A percentile compares a stretch with the other conserved stretches of the same genome.
Conservation (phyloP, 2,329 filamentous ascomycete genomes). For the Chaetomium globosum region DNA sequence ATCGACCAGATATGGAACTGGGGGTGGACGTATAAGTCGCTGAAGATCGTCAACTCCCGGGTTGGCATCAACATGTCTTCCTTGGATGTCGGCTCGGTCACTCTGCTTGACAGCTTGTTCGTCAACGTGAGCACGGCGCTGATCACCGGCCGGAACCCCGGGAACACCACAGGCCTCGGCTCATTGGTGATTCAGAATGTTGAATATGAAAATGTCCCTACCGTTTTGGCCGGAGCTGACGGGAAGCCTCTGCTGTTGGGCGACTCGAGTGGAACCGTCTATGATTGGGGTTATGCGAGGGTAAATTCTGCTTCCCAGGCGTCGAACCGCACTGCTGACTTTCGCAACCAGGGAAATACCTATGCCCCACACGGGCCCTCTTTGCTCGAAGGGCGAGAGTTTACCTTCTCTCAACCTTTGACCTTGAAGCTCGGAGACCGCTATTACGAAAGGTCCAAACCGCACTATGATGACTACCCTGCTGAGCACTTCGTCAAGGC, state of each 20-base stretch:
- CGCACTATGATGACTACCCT: constrained; percentile 62
- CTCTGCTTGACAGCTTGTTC: constrained; percentile 74
- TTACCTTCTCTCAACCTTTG: constrained; percentile 54
- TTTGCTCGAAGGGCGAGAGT: constrained; percentile 52
- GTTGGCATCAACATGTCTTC: constrained; percentile 68
- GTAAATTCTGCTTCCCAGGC: constrained; percentile 25
- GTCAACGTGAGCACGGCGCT: constrained; percentile 67
- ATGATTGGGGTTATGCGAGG: constrained; percentile 55
- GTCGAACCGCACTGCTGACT: constrained; percentile 6
- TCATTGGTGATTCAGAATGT: constrained; percentile 54
- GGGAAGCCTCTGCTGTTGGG: constrained; percentile 56
- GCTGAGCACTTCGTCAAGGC: constrained; percentile 62
- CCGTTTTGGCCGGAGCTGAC: constrained; percentile 47
- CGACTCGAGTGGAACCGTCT: constrained; percentile 50
- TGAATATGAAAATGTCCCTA: constrained; percentile 43
- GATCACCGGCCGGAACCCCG: constrained; percentile 57
- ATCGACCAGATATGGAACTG: constrained; percentile 75
- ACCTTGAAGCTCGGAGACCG: constrained; percentile 56
- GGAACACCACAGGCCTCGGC: constrained; percentile 46
- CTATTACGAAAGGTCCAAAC: constrained; percentile 60
- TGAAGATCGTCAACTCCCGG: constrained; percentile 62
- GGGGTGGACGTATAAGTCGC: constrained; percentile 72
- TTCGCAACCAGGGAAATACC: constrained; percentile 60
- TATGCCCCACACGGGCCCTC: constrained; percentile 56
- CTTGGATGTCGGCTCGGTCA: constrained; percentile 71